Percentiles rank a stretch among this genome's conserved stretches.
These are phyloP conservation scores for Groenewaldozyma sp. DNA, from an alignment of 1,139 yeast genomes.

Conservation along the genomic window DNA sequence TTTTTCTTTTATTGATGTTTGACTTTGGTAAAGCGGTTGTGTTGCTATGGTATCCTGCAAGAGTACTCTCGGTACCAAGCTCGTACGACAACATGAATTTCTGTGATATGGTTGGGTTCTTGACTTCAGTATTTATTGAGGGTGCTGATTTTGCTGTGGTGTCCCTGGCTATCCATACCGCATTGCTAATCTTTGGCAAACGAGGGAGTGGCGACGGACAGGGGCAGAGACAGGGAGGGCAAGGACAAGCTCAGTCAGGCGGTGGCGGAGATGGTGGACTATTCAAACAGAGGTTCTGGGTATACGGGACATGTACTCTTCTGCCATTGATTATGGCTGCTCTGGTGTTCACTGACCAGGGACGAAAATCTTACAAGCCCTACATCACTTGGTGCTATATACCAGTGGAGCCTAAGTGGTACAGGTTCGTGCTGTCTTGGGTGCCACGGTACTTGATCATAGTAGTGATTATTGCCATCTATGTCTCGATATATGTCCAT, in stretches of 20 bases:
- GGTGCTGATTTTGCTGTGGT: constrained; percentile 84
- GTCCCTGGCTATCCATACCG: constrained; percentile 77
- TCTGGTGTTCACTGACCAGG: constrained; percentile 51
- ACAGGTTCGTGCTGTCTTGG: constrained; percentile 69
- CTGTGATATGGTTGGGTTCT: constrained; percentile 73
- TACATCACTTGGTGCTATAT: constrained; percentile 75
- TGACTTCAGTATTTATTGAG: constrained; percentile 74
- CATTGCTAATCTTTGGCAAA: constrained; percentile 51
- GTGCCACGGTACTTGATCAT: constrained; percentile 67
- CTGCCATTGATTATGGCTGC: constrained; percentile 65
- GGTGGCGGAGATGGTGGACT: constrained; percentile 38
- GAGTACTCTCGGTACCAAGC: constrained; percentile 42
- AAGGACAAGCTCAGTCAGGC: too few species aligned
- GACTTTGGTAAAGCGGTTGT: constrained; percentile 70
- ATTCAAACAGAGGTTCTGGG: constrained; percentile 46
- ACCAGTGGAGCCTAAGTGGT: constrained; percentile 69
- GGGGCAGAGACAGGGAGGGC: too few species aligned
- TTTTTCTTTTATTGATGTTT: constrained; percentile 54
- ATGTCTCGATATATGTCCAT: constrained; percentile 63
- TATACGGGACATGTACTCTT: constrained; percentile 50
- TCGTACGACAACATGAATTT: constrained; percentile 47
- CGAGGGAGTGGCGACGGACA: constrained; percentile 51
- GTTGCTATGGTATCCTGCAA: constrained; percentile 60
- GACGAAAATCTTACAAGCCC: constrained; percentile 22
- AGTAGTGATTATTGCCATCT: constrained; percentile 52